A percentile compares a stretch with the other conserved stretches of the same genome.
Evolutionary conservation across 129 eudicot genomes (phyloP).

Genomic region (Scalesia atractyloides): DNA sequence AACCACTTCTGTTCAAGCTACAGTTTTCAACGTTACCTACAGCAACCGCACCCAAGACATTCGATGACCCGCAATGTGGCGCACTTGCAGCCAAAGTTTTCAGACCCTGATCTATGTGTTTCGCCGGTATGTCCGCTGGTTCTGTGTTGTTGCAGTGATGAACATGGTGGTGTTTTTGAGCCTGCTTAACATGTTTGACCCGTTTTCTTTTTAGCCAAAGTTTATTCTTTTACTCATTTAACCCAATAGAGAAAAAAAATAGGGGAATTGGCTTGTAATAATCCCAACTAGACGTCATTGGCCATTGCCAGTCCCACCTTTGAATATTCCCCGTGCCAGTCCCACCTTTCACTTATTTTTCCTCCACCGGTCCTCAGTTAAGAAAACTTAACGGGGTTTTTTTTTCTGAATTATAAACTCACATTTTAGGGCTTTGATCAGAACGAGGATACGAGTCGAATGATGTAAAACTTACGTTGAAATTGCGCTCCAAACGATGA

Average conservation of each 20-base stretch:
- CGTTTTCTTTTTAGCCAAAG: background rate
- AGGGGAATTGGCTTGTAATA: too few species aligned
- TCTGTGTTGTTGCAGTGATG: slow-evolving; percentile 52
- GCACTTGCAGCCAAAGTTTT: slow-evolving; percentile 41
- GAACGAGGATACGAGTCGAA: too few species aligned
- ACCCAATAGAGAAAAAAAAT: background rate
- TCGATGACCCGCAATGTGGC: slow-evolving; percentile 47
- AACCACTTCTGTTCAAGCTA: slow-evolving; percentile 55
- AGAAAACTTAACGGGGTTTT: too few species aligned
- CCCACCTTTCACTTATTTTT: too few species aligned
- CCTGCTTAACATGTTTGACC: background rate
- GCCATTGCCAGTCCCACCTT: too few species aligned
- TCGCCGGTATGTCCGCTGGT: slow-evolving; percentile 21
- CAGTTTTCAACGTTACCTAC: slow-evolving; percentile 36
- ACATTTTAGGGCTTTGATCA: too few species aligned
- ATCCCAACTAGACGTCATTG: too few species aligned
- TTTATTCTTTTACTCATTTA: background rate
- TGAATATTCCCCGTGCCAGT: too few species aligned
- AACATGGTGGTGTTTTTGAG: slow-evolving; percentile 43
- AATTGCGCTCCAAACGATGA: too few species aligned
- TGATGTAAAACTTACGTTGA: too few species aligned
- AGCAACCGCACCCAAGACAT: slow-evolving; percentile 39
- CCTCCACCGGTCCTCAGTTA: too few species aligned
- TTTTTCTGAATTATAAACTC: too few species aligned
- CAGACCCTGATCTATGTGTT: slow-evolving; percentile 35